A percentile compares a stretch with the other conserved stretches of the same genome.
phyloP scores from a whole-genome alignment of 495 filamentous ascomycete species.

The Penicillium cosmopolitanum region DNA sequence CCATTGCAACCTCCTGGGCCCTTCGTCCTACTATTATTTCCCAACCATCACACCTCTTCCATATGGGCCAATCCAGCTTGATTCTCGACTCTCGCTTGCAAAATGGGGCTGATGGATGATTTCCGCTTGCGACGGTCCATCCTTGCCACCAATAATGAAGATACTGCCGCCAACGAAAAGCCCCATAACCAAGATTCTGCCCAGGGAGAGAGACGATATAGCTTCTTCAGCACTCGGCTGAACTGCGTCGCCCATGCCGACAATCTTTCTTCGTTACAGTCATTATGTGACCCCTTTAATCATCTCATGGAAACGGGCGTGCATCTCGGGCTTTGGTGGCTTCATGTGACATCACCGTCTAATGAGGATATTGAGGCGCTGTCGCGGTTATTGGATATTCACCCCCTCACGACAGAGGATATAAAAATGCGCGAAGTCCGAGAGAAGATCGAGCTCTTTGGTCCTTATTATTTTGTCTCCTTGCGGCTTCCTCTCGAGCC shows the following conservation, averaged over 20 bases:
- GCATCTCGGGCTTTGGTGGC: conserved; percentile 77
- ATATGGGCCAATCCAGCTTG: not conserved
- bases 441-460: conserved; percentile 94
- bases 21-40: not conserved
- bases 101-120: conserved; percentile 6
- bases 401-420: conserved; percentile 89
- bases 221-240: conserved; percentile 4
- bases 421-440: conserved; percentile 87
- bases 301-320: conserved; percentile 45
- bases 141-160: not conserved
- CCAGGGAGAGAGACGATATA: not conserved
- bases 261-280: not conserved
- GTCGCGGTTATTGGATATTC: conserved; percentile 81
- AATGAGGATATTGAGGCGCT: conserved; percentile 81
- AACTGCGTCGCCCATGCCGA: conserved; percentile 4
- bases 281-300: conserved; percentile 6
- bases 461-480: conserved; percentile 88
- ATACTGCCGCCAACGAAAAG: conserved; percentile 1
- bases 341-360: conserved; percentile 81
- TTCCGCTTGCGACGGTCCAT: conserved; percentile 4
- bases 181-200: not conserved
- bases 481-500: conserved; percentile 80
- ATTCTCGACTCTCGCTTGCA: not conserved
- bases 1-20: not conserved
- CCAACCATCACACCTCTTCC: not conserved